Conservation (phyloP, 495 filamentous ascomycete genomes). For the Hypoxylon crocopeplum region DNA sequence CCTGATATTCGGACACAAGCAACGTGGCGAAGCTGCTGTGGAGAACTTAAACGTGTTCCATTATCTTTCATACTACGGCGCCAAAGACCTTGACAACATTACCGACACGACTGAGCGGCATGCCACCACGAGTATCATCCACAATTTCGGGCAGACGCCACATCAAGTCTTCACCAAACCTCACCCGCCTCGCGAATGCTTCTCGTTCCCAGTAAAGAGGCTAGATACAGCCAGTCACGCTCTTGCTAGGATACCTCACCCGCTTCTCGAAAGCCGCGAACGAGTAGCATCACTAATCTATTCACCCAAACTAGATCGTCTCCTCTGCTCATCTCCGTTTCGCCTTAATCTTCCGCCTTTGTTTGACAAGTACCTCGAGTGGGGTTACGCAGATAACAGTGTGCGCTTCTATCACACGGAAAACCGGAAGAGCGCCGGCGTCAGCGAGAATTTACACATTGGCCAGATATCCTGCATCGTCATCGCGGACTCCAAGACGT, state of each 20-base stretch:
- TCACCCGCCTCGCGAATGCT: constrained; percentile 76
- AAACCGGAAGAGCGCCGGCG: constrained; percentile 70
- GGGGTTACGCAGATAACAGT: constrained; percentile 93
- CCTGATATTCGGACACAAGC: constrained; percentile 92
- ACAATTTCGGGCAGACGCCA: constrained; percentile 98
- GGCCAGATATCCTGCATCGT: constrained; percentile 81
- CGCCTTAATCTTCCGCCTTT: constrained; percentile 84
- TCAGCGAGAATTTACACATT: constrained; percentile 92
- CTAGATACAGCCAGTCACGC: constrained; percentile 81
- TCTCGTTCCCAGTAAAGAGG: constrained; percentile 64
- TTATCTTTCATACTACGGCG: constrained; percentile 91
- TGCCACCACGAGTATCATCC: constrained; percentile 92
- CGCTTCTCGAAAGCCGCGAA: constrained; percentile 82
- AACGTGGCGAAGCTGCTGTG: constrained; percentile 89
- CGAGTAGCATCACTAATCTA: constrained; percentile 81
- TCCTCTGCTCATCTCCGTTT: constrained; percentile 84
- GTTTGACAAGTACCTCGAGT: constrained; percentile 92
- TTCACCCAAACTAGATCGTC: constrained; percentile 76
- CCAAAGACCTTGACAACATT: constrained; percentile 90
- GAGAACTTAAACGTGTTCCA: constrained; percentile 96
- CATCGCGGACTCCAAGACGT: constrained; percentile 86
- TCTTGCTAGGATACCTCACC: constrained; percentile 80
- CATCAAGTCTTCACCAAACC: constrained; percentile 87
- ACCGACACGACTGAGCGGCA: constrained; percentile 82
- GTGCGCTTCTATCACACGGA: constrained; percentile 88